Evolutionary conservation across 2,329 filamentous ascomycete species (phyloP).

Genomic region (Calonectria honghensis): DNA sequence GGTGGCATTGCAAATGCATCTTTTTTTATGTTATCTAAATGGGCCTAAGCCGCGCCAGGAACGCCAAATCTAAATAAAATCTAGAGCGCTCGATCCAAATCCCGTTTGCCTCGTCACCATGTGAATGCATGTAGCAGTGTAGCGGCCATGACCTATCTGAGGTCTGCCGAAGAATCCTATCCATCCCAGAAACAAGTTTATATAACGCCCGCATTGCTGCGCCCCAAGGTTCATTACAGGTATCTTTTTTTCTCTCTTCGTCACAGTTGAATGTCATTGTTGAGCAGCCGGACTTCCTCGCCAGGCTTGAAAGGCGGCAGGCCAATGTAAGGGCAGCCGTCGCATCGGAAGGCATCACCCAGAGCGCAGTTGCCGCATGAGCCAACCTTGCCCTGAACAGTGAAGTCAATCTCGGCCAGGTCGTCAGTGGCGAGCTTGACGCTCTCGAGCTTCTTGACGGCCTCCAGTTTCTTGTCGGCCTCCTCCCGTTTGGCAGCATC

Average conservation of each 20-base stretch:
- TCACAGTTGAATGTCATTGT: conserved; percentile 89
- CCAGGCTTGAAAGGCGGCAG: conserved; percentile 97
- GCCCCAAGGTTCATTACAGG: conserved; percentile 44
- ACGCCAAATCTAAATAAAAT: conserved; percentile 50
- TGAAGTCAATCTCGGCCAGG: conserved; percentile 92
- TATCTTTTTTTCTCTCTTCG: conserved; percentile 47
- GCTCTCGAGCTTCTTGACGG: conserved; percentile 82
- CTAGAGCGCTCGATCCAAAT: conserved; percentile 52
- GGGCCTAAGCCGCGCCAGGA: conserved; percentile 49
- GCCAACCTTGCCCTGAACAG: conserved; percentile 96
- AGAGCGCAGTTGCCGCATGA: conserved; percentile 96
- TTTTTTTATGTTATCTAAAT: conserved; percentile 52
- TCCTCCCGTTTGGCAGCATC: conserved; percentile 83
- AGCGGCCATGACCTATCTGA: conserved; percentile 46
- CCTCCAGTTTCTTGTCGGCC: conserved; percentile 78
- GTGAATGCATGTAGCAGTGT: conserved; percentile 36
- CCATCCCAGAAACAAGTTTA: conserved; percentile 48
- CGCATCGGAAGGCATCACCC: conserved; percentile 90
- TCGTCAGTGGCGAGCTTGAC: conserved; percentile 86
- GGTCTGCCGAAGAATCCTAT: conserved; percentile 45
- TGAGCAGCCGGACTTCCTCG: conserved; percentile 91
- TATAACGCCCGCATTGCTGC: conserved; percentile 53
- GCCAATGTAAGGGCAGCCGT: conserved; percentile 87
- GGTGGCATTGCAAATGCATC: conserved; percentile 40
- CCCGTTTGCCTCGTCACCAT: conserved; percentile 44